Percentiles rank a stretch among this genome's conserved stretches.
Conservation (phyloP, 176 grass and related monocot genomes). For the Oryza officinalis region DNA sequence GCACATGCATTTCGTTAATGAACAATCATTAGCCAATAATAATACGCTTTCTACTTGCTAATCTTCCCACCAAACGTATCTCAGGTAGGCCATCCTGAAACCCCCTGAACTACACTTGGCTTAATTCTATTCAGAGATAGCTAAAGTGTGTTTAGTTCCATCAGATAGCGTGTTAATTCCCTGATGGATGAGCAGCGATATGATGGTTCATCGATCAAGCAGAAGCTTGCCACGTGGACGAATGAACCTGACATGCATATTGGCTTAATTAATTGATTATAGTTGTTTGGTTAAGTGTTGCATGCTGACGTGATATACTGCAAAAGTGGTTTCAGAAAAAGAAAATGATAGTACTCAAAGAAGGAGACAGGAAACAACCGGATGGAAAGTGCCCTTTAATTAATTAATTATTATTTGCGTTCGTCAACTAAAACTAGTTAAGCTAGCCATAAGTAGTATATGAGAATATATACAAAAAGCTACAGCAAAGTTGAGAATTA, state of each 20-base stretch:
- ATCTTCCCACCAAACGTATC: conserved; percentile 1
- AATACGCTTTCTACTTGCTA: background rate
- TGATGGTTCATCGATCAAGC: background rate
- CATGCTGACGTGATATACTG: background rate
- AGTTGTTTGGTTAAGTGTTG: background rate
- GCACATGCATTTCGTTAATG: background rate
- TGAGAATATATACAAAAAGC: background rate
- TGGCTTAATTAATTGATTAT: background rate
- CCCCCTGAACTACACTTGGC: conserved; percentile 8
- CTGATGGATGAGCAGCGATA: background rate
- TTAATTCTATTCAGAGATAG: background rate
- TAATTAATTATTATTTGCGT: background rate
- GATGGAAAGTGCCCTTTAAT: background rate
- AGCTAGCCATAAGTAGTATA: background rate
- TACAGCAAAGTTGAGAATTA: background rate
- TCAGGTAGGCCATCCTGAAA: background rate
- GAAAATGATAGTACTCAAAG: background rate
- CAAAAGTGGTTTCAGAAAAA: background rate
- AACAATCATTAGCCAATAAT: background rate
- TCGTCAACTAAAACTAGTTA: background rate
- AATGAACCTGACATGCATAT: background rate
- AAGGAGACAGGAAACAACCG: background rate
- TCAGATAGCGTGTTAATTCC: background rate
- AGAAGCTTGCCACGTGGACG: conserved; percentile 16
- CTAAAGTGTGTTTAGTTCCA: background rate